phyloP scores from a whole-genome alignment of 768 basidiomycete genomes.

The Naematelia aurantialba region DNA sequence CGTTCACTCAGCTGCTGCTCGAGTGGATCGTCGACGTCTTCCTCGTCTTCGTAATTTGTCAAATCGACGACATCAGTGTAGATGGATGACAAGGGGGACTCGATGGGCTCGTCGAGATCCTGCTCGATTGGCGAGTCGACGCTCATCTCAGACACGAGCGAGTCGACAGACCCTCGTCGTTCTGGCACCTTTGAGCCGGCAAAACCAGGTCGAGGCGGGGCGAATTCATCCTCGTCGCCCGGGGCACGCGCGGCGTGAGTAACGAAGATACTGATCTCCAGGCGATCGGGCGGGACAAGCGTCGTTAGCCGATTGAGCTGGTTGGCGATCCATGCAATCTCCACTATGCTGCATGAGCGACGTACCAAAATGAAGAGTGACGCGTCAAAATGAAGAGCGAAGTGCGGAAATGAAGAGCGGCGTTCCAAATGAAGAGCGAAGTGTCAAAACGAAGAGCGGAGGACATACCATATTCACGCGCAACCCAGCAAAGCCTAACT shows the following conservation, averaged over 20 bases:
- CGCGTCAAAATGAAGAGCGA: too few relatives aligned
- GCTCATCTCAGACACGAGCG: conserved; percentile 28
- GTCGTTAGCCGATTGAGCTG: conserved; percentile 62
- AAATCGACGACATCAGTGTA: conserved; percentile 57
- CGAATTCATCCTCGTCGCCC: conserved; percentile 26
- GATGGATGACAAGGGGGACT: conserved; percentile 13
- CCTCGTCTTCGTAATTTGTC: conserved; percentile 75
- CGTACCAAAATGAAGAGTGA: too few relatives aligned
- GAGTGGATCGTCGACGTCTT: conserved; percentile 58
- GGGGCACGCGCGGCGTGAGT: conserved; percentile 53
- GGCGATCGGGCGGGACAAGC: conserved; percentile 54
- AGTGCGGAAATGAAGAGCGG: too few relatives aligned
- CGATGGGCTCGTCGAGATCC: conserved; percentile 18
- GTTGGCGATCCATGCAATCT: conserved; percentile 72
- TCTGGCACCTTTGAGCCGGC: conserved; percentile 14
- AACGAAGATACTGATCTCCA: conserved; percentile 71
- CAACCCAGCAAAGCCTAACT: conserved; percentile 71
- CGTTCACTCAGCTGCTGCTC: conserved; percentile 58
- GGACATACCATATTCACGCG: conserved; percentile 67
- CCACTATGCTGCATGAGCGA: conserved; percentile 54
- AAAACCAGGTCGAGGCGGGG: conserved; percentile 45
- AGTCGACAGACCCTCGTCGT: conserved; percentile 35
- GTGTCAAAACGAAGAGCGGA: background rate
- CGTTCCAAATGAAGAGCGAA: too few relatives aligned
- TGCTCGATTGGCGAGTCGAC: conserved; percentile 21